Conservation (phyloP, 768 basidiomycete species). For the Phanerodontia chrysosporium region DNA sequence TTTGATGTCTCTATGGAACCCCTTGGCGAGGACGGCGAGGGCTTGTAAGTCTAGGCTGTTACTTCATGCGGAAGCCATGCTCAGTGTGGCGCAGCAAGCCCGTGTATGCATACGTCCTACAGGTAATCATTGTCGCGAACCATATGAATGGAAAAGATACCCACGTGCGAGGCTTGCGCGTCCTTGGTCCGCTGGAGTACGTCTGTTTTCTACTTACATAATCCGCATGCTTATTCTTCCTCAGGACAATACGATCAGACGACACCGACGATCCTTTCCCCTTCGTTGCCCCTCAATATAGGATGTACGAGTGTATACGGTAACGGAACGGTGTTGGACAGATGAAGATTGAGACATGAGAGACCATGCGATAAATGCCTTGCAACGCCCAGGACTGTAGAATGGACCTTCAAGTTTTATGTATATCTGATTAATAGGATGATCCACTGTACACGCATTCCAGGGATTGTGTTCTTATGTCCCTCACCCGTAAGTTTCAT, state of each 20-base stretch:
- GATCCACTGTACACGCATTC: too few relatives aligned
- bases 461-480: too few relatives aligned
- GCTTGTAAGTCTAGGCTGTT: conserved; percentile 50
- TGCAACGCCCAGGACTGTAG: too few relatives aligned
- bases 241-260: conserved; percentile 14
- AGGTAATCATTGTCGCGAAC: conserved; percentile 86
- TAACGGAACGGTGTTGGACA: conserved; percentile 25
- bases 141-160: conserved; percentile 99
- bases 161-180: conserved; percentile 85
- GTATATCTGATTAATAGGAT: too few relatives aligned
- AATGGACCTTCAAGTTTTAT: too few relatives aligned
- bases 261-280: conserved; percentile 67
- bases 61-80: background rate
- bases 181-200: conserved; percentile 85
- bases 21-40: conserved; percentile 67
- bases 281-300: conserved; percentile 61
- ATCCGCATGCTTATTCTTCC: background rate
- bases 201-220: conserved; percentile 18
- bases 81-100: conserved; percentile 55
- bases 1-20: conserved; percentile 80
- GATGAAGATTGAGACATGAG: too few relatives aligned
- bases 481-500: too few relatives aligned
- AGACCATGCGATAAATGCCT: too few relatives aligned
- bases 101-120: conserved; percentile 84
- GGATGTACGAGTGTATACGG: conserved; percentile 76